Evolutionary conservation across 2,329 filamentous ascomycete species (phyloP).

Genomic region (Cyclaneusma minus): DNA sequence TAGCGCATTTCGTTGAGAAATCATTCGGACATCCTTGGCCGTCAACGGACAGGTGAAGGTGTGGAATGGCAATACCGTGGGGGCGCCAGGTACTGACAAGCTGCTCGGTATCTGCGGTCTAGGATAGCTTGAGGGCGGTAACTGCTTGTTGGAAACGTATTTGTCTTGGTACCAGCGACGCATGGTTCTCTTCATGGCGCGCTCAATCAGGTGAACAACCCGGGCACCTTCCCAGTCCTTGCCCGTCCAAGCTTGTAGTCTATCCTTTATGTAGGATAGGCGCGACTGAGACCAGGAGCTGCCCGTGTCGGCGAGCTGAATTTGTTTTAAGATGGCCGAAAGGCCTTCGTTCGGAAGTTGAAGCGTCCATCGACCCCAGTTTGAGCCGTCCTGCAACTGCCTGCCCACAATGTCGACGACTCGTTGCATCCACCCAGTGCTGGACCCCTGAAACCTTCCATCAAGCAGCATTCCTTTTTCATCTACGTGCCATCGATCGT

Average conservation of each 20-base stretch:
- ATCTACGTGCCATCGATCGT: constrained; percentile 89
- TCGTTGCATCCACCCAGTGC: constrained; percentile 70
- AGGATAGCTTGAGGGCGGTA: constrained; percentile 43
- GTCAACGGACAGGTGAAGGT: constrained; percentile 92
- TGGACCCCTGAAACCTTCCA: constrained; percentile 42
- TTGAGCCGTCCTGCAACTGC: constrained; percentile 72
- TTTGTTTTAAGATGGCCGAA: too few relatives aligned
- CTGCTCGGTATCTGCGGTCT: constrained; percentile 58
- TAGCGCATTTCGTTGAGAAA: constrained; percentile 86
- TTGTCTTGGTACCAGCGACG: constrained; percentile 83
- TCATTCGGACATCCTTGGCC: constrained; percentile 79
- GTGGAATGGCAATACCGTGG: constrained; percentile 91
- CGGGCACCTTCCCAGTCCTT: constrained; percentile 80
- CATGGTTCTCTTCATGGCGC: constrained; percentile 59
- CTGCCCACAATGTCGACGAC: constrained; percentile 84
- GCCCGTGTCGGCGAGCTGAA: constrained; percentile 17
- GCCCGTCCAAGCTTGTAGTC: constrained; percentile 45
- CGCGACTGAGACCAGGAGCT: constrained; percentile 19
- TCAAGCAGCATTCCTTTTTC: constrained; percentile 71
- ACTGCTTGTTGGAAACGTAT: constrained; percentile 45
- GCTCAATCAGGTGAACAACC: constrained; percentile 69
- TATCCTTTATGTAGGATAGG: constrained; percentile 18
- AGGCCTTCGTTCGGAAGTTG: constrained; percentile 11
- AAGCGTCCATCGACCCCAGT: constrained; percentile 67
- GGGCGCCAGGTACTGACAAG: constrained; percentile 69